Evolutionary conservation across 495 filamentous ascomycete species (phyloP).

Genomic region (Hypoxylon lienhwacheense): DNA sequence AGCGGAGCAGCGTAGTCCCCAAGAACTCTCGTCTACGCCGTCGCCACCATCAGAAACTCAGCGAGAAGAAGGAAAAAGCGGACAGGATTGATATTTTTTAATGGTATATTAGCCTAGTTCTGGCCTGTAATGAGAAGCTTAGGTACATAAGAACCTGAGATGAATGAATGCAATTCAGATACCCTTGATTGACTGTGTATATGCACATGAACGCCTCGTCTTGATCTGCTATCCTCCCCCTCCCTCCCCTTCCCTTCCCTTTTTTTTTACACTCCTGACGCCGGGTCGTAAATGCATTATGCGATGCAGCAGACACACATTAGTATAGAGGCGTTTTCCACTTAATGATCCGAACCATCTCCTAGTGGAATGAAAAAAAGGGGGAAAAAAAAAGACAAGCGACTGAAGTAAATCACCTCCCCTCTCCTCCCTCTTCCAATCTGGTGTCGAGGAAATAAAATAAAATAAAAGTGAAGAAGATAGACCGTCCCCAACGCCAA

Average conservation of each 20-base stretch:
- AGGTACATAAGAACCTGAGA: slow-evolving; percentile 12
- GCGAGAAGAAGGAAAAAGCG: slow-evolving; percentile 4
- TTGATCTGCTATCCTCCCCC: neutral
- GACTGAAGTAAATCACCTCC: neutral
- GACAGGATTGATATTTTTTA: slow-evolving; percentile 3
- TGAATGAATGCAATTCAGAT: slow-evolving; percentile 20
- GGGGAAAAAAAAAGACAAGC: neutral
- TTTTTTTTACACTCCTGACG: slow-evolving; percentile 6
- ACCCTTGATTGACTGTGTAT: slow-evolving; percentile 1
- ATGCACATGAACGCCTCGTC: slow-evolving; percentile 19
- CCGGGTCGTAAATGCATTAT: slow-evolving; percentile 22
- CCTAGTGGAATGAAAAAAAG: neutral
- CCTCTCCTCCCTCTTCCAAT: too few species aligned
- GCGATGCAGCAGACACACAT: slow-evolving; percentile 7
- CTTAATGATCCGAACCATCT: neutral
- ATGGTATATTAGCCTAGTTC: slow-evolving; percentile 24
- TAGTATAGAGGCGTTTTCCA: neutral
- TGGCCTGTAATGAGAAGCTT: slow-evolving; percentile 17
- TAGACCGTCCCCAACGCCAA: too few species aligned
- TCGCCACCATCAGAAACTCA: neutral
- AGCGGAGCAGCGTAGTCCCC: slow-evolving; percentile 8
- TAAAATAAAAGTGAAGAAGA: too few species aligned
- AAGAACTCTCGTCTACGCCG: slow-evolving; percentile 1
- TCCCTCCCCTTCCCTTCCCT: neutral
- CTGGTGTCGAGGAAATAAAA: too few species aligned